A percentile compares a stretch with the other conserved stretches of the same genome.
Evolutionary conservation across 2,329 filamentous ascomycete species (phyloP).

Genomic region (Tothia fuscella): DNA sequence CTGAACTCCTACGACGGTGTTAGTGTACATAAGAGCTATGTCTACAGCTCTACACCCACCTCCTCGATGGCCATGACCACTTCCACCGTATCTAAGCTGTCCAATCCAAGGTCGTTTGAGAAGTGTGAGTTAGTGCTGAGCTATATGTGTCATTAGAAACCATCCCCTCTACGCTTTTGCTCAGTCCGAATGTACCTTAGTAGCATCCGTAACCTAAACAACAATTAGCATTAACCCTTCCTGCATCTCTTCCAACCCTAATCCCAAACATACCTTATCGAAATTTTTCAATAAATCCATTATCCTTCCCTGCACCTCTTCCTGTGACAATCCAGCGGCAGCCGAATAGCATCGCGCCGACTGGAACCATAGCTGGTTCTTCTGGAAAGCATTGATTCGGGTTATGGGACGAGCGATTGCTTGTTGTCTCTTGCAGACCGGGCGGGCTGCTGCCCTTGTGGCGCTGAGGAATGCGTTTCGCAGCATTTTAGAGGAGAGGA

Average conservation of each 20-base stretch:
- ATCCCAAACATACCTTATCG: constrained; percentile 60
- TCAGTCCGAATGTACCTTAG: constrained; percentile 36
- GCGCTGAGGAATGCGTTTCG: constrained; percentile 75
- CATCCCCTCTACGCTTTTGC: constrained; percentile 2
- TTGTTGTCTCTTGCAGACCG: constrained; percentile 29
- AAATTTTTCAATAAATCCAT: constrained; percentile 88
- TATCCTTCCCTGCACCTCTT: constrained; percentile 85
- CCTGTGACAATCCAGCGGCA: constrained; percentile 61
- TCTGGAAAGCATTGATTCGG: constrained; percentile 47
- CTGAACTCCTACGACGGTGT: constrained; percentile 54
- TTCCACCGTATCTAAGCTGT: constrained; percentile 96
- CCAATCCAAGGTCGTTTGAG: constrained; percentile 89
- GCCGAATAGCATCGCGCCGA: constrained; percentile 79
- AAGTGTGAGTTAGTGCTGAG: constrained; percentile 81
- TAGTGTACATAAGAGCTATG: constrained; percentile 11
- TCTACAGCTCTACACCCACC: constrained; percentile 51
- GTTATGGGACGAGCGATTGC: constrained; percentile 47
- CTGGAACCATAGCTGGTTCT: constrained; percentile 46
- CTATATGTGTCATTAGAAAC: constrained; percentile 35
- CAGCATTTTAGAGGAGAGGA: constrained; percentile 56
- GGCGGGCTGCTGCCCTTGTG: constrained; percentile 41
- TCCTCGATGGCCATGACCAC: constrained; percentile 99
- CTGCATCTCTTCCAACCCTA: neutral
- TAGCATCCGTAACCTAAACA: constrained; percentile 47
- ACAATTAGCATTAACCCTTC: neutral